A percentile compares a stretch with the other conserved stretches of the same genome.
These are phyloP conservation scores for Evernia prunastri DNA, from an alignment of 495 filamentous ascomycete genomes.

Conservation along the genomic window DNA sequence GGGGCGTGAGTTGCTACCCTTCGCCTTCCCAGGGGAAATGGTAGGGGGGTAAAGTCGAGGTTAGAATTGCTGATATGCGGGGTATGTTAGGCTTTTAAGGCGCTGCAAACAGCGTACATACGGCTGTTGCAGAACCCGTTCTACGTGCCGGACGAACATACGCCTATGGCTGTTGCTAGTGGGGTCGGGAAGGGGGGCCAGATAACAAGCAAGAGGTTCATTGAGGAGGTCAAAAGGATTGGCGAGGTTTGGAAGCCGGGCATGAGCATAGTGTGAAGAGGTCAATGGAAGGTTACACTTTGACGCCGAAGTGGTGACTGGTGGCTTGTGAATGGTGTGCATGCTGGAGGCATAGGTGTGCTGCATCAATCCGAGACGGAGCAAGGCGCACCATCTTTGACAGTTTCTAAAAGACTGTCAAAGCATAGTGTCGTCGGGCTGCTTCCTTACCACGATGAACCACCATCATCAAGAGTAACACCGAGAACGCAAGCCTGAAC, in stretches of 20 bases:
- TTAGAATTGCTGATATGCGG: neutral
- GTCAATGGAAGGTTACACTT: neutral
- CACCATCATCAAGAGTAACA: neutral
- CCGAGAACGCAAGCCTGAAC: neutral
- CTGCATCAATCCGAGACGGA: neutral
- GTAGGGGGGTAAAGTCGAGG: neutral
- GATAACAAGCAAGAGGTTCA: slow-evolving; percentile 77
- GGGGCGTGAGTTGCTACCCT: slow-evolving; percentile 71
- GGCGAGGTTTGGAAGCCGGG: slow-evolving; percentile 61
- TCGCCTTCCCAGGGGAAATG: slow-evolving; percentile 9
- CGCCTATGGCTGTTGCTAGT: slow-evolving; percentile 38
- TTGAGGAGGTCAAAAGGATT: slow-evolving; percentile 74
- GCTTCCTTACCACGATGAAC: neutral
- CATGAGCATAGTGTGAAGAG: slow-evolving; percentile 28
- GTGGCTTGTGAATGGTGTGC: neutral
- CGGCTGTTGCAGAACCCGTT: slow-evolving; percentile 89
- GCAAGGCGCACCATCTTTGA: neutral
- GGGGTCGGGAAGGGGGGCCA: slow-evolving; percentile 46
- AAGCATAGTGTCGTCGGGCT: neutral
- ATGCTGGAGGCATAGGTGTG: neutral
- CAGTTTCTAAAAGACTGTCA: neutral
- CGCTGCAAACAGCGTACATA: slow-evolving; percentile 87
- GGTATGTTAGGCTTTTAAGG: slow-evolving; percentile 65
- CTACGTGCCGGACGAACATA: slow-evolving; percentile 81
- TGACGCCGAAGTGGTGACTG: too few species aligned